Base-by-base conservation (phyloP, 1,284 basidiomycete species). In the Phellopilus nigrolimitatus region DNA sequence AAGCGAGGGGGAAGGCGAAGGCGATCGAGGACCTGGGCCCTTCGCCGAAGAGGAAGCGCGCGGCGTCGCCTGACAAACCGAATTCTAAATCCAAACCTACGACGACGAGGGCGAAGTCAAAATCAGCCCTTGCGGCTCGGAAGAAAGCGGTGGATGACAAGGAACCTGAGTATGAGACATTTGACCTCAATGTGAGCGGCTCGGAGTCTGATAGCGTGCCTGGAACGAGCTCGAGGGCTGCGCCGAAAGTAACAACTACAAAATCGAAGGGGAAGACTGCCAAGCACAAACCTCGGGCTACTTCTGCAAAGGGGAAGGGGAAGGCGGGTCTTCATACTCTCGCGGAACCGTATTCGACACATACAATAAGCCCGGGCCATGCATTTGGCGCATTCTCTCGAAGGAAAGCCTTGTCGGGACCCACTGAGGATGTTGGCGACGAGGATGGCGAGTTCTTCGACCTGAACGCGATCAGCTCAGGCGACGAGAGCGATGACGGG, bases 361-460 rank as follows among this genome's bases (percentile, higher is more conserved):
- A n/a, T n/a, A n/a, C n/a, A n/a, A n/a, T n/a, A n/a, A n/a, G n/a
- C n/a, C n/a, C n/a, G 10, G 22, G 12, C 8, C n/a, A 27, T 17
- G 57, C 51, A 19, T 61, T 61, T 37, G 55, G 58, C 15, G n/a
- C n/a, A n/a, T n/a, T n/a, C n/a, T n/a, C n/a, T n/a, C n/a, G n/a
- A n/a, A n/a, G n/a, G n/a, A n/a, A n/a, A n/a, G n/a, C n/a, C n/a
- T n/a, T n/a, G n/a, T n/a, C n/a, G n/a, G n/a, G n/a, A n/a, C n/a
- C n/a, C n/a, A n/a, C n/a, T n/a, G n/a, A n/a, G n/a, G n/a, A n/a
- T n/a, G n/a, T n/a, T n/a, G n/a, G n/a, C n/a, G n/a, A n/a, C n/a
- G n/a, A n/a, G n/a, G n/a, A n/a, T n/a, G n/a, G n/a, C n/a, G 66
- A 68, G 40, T 63, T 61, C 54, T 67, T 68, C 56, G 68, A 68